Conservation (phyloP, 2,329 filamentous ascomycete species). For the Fusarium fracticaudum region DNA sequence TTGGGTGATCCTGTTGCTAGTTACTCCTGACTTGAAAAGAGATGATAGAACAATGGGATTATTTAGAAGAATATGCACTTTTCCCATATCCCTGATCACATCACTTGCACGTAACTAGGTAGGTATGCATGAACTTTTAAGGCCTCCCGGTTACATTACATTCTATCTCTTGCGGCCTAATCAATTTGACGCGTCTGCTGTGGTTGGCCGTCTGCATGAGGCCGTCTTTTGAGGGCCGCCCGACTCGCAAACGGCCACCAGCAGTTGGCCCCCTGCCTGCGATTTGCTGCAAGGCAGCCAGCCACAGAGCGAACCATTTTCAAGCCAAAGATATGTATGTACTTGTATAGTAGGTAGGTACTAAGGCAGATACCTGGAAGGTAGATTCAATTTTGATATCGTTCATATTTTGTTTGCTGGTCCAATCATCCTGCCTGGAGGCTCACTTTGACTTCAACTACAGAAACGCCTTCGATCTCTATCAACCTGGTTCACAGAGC, state of each 20-base stretch:
- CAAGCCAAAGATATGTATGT: not conserved
- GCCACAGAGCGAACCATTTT: not conserved
- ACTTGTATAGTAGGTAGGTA: not conserved
- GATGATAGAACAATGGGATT: not conserved
- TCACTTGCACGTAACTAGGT: not conserved
- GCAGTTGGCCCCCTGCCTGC: constrained; percentile 1
- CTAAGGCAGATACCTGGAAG: not conserved
- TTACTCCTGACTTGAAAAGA: constrained; percentile 11
- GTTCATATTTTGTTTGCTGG: not conserved
- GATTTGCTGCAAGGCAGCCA: constrained; percentile 1
- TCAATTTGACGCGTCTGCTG: not conserved
- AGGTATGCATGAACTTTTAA: not conserved
- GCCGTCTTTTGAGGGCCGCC: not conserved
- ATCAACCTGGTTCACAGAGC: not conserved
- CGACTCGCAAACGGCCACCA: not conserved
- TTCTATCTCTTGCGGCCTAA: not conserved
- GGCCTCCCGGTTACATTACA: not conserved
- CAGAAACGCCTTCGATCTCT: not conserved
- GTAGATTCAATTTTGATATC: not conserved
- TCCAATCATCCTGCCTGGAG: not conserved
- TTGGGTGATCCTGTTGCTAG: constrained; percentile 27
- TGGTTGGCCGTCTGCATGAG: not conserved
- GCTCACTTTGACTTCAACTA: not conserved
- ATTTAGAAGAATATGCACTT: not conserved
- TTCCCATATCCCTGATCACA: not conserved